Evolutionary conservation across 345 rosid species (phyloP).

Genomic region (Nephelium lappaceum): DNA sequence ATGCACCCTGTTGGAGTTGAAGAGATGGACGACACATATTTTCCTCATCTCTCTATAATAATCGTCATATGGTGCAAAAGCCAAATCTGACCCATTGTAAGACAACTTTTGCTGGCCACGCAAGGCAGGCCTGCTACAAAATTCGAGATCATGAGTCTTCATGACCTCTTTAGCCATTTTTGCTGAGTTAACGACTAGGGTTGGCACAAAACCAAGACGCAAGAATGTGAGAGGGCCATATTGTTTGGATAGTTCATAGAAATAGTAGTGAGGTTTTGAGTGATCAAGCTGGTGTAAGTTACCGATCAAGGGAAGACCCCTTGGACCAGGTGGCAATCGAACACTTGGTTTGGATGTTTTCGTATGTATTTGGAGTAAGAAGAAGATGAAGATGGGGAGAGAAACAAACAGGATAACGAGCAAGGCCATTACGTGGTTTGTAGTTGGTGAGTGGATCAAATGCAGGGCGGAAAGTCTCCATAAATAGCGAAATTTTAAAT

Average conservation of each 20-base stretch:
- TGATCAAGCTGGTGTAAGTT: constrained; percentile 44
- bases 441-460: too few species aligned
- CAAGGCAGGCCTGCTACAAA: constrained; percentile 45
- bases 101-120: constrained; percentile 39
- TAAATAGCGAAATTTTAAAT: too few species aligned
- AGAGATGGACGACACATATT: constrained; percentile 41
- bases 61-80: constrained; percentile 25
- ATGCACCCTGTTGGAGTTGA: constrained; percentile 34
- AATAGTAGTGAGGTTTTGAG: constrained; percentile 29
- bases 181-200: constrained; percentile 46
- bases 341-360: background rate
- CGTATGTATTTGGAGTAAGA: constrained; percentile 10
- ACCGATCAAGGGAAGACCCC: constrained; percentile 46
- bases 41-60: constrained; percentile 50
- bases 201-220: constrained; percentile 37
- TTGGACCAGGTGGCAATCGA: constrained; percentile 52
- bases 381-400: constrained; percentile 1
- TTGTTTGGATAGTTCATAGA: constrained; percentile 46
- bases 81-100: constrained; percentile 46
- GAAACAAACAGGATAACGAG: constrained; percentile 3
- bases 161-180: constrained; percentile 43
- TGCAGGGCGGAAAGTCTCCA: too few species aligned
- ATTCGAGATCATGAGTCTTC: constrained; percentile 41
- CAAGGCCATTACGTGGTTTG: background rate
- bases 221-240: constrained; percentile 54